phyloP scores from a whole-genome alignment of 73 alveolate species.

The Paramecium primaurelia region DNA sequence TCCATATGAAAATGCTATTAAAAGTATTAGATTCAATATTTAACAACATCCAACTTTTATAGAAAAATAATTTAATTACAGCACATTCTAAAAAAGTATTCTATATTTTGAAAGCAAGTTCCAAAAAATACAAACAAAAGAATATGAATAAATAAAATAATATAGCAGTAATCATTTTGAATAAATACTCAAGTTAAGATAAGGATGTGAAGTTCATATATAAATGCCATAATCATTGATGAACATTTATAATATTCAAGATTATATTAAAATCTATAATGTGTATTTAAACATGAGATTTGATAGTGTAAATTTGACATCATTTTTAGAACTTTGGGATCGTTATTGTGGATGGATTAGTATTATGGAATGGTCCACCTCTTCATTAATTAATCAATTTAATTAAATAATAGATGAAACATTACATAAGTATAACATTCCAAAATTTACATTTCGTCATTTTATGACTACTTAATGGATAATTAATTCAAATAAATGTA shows the following conservation, averaged over 20 bases:
- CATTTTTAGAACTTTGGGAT: background rate
- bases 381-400: background rate
- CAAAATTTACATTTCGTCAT: background rate
- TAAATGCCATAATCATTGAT: background rate
- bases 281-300: background rate
- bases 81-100: background rate
- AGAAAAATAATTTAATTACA: background rate
- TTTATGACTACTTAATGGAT: background rate
- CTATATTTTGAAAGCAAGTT: background rate
- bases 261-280: background rate
- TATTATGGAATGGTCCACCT: background rate
- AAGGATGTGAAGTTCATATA: background rate
- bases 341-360: slow-evolving; percentile 1
- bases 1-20: background rate
- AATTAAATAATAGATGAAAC: background rate
- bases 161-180: background rate
- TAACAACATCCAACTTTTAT: background rate
- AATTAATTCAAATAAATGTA: background rate
- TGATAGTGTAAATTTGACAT: background rate
- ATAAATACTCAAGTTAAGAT: background rate
- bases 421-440: background rate
- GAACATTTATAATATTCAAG: background rate
- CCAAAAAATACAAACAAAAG: background rate
- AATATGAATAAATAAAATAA: background rate
- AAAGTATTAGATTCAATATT: background rate